Evolutionary conservation across 2,329 filamentous ascomycete species (phyloP), one percentile per base, ranked within the genome.

Genomic region (Colletotrichum godetiae): DNA sequence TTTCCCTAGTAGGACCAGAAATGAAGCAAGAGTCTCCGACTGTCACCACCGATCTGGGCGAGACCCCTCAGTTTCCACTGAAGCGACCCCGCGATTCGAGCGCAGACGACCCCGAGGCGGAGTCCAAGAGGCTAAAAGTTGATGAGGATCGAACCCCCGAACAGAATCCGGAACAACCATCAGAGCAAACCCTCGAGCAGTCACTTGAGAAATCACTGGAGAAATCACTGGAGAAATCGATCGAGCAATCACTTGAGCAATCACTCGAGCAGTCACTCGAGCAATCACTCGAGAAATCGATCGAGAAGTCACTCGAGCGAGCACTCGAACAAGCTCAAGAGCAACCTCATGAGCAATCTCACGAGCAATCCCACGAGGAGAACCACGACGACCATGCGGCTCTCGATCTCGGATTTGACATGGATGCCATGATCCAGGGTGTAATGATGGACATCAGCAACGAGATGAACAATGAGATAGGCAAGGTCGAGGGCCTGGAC

Each of bases 1-100:
- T 12, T n/a, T 10, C 58, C 35, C n/a, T 53, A 42, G 60, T 63
- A 74, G 72, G 63, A 66, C 61, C 75, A 81, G 82, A 79, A 73
- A 84, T 84, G 71, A 85, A 85, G 75, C 79, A 84, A 76, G 83
- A 85, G 74, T 73, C 74, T 4, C 78, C 79, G 13, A 80, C 80
- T 42, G 76, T 80, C 42, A 57, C 61, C 5, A 65, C 72, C 66
- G 80, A 84, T 73, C 78, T 84, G 57, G 77, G 77, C 67, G 75
- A 83, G 57, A 78, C 82, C 56, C 78, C 82, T 55, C 81, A 83
- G 68, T 76, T 80, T 61, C 78, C 81, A 60, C 78, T 80, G 52
- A 85, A 85, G 77, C 82, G 83, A 68, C 81, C 82, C 27, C 80
- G 82, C 73, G 80, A 84, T 22, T 62, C 76, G 22, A 74, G 77